Conservation (phyloP, 257 asterid species). For the Eucommia ulmoides region DNA sequence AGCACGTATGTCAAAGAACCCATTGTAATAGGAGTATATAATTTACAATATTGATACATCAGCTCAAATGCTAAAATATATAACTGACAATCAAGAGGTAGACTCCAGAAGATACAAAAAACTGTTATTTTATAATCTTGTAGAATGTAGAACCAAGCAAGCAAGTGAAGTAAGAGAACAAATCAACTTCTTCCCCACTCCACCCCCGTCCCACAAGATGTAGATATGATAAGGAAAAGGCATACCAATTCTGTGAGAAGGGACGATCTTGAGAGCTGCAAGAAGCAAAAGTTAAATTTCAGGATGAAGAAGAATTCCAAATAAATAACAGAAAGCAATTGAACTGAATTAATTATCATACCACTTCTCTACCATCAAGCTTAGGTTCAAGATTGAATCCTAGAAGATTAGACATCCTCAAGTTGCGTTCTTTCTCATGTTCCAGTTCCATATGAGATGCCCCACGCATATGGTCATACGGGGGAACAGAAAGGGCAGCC, state of each 20-base stretch:
- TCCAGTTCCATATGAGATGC: conserved; percentile 27
- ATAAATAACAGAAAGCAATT: background rate
- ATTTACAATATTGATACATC: too few relatives aligned
- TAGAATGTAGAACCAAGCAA: too few relatives aligned
- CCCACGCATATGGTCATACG: conserved; percentile 11
- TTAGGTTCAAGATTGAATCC: conserved; percentile 24
- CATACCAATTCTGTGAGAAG: background rate
- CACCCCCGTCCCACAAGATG: too few relatives aligned
- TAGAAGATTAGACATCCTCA: conserved; percentile 24
- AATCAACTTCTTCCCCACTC: too few relatives aligned
- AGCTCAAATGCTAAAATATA: too few relatives aligned
- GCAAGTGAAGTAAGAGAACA: too few relatives aligned
- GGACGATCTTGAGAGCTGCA: background rate
- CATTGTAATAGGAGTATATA: too few relatives aligned
- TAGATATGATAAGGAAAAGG: too few relatives aligned
- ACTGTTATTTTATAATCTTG: too few relatives aligned
- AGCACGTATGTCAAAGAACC: too few relatives aligned
- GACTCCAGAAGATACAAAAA: too few relatives aligned
- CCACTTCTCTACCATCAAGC: conserved; percentile 25
- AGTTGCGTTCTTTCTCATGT: conserved; percentile 17
- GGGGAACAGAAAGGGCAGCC: conserved; percentile 33
- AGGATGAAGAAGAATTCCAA: background rate
- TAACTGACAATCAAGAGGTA: too few relatives aligned
- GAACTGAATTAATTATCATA: conserved; percentile 1
- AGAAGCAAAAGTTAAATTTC: background rate